Evolutionary conservation across 371 early-diverging fungal genomes (phyloP).

Genomic region (Mortierella sp.): DNA sequence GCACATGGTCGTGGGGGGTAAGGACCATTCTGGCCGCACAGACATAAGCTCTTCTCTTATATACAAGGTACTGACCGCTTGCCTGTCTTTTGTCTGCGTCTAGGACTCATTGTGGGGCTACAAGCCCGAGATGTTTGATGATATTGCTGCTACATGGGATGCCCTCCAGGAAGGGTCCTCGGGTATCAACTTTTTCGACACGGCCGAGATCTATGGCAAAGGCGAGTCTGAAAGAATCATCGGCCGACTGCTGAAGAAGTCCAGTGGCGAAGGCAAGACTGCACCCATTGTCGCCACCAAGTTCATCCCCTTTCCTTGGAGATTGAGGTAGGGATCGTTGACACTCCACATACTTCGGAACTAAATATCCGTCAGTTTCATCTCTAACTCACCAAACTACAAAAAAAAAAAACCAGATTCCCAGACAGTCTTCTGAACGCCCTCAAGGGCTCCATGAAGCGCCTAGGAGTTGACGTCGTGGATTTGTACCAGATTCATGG

Average conservation of each 20-base stretch:
- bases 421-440: slow-evolving; percentile 60
- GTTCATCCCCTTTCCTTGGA: slow-evolving; percentile 57
- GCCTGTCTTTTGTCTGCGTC: not conserved
- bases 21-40: too few species aligned
- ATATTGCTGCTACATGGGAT: slow-evolving; percentile 50
- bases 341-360: too few species aligned
- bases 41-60: not conserved
- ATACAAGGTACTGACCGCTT: not conserved
- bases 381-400: too few species aligned
- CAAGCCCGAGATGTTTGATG: slow-evolving; percentile 49
- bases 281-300: slow-evolving; percentile 64
- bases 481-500: slow-evolving; percentile 84
- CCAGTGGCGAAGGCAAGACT: slow-evolving; percentile 19
- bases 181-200: slow-evolving; percentile 53
- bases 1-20: slow-evolving; percentile 70
- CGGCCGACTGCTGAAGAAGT: slow-evolving; percentile 46
- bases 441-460: slow-evolving; percentile 62
- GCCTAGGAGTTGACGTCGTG: slow-evolving; percentile 63
- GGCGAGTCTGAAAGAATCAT: slow-evolving; percentile 67
- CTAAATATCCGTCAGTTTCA: too few species aligned
- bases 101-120: slow-evolving; percentile 41
- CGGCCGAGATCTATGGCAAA: slow-evolving; percentile 66
- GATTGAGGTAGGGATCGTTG: slow-evolving; percentile 21
- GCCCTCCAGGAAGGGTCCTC: slow-evolving; percentile 33
- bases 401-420: slow-evolving; percentile 21